Base-by-base conservation (phyloP, 345 rosid species). In the Hibiscus trionum region DNA sequence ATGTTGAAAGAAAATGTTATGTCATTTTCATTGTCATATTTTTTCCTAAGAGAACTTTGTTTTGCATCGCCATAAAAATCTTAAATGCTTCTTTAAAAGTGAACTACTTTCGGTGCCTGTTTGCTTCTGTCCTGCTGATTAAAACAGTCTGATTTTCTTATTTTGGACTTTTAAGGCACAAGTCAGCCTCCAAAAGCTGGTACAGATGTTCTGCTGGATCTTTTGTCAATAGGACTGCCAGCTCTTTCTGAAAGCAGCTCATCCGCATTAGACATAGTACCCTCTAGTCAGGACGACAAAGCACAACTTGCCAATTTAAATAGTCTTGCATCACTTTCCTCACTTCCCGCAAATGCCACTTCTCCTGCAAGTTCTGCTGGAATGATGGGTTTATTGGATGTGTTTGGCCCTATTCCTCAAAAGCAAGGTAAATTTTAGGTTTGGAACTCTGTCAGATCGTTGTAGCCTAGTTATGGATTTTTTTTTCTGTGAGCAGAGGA, bases 321-420 rank as follows among this genome's bases (percentile, higher is more conserved):
- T 81, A 81, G 78, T 59, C 88, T 89, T 35, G 66, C 86, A 68
- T 79, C 87, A 62, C 73, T 83, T 61, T 57, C 88, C 56, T 78
- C 83, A 37, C 73, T 69, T 61, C 26, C 87, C 46, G 67, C 81
- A 69, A 79, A 64, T 24, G 75, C 86, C 72, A 55, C 83, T 55
- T 80, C 88, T 72, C 64, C 91, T 61, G 66, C 77, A 31, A 84
- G 80, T 75, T 77, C 86, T 82, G 66, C 88, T 79, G 63, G 87
- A 46, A 77, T 86, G 84, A 78, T 91, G 80, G 97, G 90, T 85
- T 87, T 92, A 80, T 80, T 95, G 92, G 96, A 88, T 77, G 93
- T 90, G 73, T 86, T 92, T 80, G 78, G 78, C 42, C 80, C 92
- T 39, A 81, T 74, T 82, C 84, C 90, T 73, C 82, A 84, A 39